Evolutionary conservation across 352 stramenopile genomes (phyloP).

Genomic region (Blastocystis sp.): DNA sequence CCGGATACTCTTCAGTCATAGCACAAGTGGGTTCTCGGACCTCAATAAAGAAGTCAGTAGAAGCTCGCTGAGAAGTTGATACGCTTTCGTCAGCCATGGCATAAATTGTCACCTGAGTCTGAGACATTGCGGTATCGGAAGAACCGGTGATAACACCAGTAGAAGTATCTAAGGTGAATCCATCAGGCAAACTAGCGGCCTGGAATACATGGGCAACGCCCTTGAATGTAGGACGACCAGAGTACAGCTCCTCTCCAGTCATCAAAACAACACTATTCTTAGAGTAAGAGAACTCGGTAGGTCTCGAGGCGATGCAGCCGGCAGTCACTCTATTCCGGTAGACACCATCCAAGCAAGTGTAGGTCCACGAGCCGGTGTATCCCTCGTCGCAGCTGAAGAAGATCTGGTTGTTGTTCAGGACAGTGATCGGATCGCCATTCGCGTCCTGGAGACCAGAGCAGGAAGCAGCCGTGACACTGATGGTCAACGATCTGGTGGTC

Average conservation of each 20-base stretch:
- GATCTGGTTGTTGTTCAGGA: neutral
- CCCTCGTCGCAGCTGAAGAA: neutral
- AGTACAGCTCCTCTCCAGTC: neutral
- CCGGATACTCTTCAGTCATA: neutral
- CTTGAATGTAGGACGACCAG: constrained; percentile 1
- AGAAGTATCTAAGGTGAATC: neutral
- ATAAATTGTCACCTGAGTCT: neutral
- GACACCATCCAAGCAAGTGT: constrained; percentile 17
- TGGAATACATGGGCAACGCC: neutral
- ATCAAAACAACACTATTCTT: neutral
- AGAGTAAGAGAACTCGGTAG: neutral
- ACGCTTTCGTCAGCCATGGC: neutral
- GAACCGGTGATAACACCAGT: constrained; percentile 13
- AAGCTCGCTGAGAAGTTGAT: neutral
- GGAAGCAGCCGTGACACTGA: neutral
- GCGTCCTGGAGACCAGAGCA: constrained; percentile 7
- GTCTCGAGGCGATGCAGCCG: neutral
- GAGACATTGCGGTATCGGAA: neutral
- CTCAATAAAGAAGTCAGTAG: neutral
- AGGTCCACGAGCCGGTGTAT: neutral
- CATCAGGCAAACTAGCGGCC: neutral
- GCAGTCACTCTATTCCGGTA: neutral
- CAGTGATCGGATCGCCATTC: neutral
- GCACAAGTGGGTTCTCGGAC: neutral
- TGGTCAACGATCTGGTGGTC: neutral